These are phyloP conservation scores for Scheffersomyces stipitis DNA, from an alignment of 805 yeast species.

Conservation along the genomic window DNA sequence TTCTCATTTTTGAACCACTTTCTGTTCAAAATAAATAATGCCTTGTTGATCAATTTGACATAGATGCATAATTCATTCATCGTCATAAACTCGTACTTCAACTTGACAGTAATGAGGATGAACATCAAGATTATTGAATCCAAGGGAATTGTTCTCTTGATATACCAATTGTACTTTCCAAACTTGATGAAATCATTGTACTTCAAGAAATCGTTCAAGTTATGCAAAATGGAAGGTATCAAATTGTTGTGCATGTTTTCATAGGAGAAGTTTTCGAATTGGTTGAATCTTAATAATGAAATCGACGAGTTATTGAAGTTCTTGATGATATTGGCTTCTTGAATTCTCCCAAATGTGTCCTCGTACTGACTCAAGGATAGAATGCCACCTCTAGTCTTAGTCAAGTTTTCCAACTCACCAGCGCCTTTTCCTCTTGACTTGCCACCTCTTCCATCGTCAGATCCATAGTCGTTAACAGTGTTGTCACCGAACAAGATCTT, in stretches of 20 bases:
- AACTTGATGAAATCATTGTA: conserved; percentile 52
- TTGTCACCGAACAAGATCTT: conserved; percentile 38
- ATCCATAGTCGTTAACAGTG: conserved; percentile 3
- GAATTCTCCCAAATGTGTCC: conserved; percentile 39
- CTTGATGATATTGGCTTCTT: conserved; percentile 38
- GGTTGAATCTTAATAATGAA: conserved; percentile 36
- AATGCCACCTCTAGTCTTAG: conserved; percentile 19
- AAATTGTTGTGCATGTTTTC: conserved; percentile 53
- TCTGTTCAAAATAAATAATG: conserved; percentile 40
- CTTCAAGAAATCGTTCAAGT: conserved; percentile 53
- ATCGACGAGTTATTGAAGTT: conserved; percentile 38
- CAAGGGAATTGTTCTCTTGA: conserved; percentile 59
- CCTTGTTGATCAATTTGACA: conserved; percentile 41
- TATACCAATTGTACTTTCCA: conserved; percentile 60
- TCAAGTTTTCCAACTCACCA: conserved; percentile 2
- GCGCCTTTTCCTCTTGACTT: not conserved
- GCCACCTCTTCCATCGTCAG: not conserved
- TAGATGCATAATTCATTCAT: conserved; percentile 36
- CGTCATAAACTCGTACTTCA: conserved; percentile 43
- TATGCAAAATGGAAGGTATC: conserved; percentile 57
- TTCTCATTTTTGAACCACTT: conserved; percentile 48
- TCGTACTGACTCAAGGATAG: conserved; percentile 37
- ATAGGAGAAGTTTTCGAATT: conserved; percentile 44
- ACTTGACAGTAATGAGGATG: conserved; percentile 53
- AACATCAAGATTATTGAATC: conserved; percentile 55